phyloP scores from a whole-genome alignment of 129 eudicot genomes.

The Heracleum sosnowskyi region DNA sequence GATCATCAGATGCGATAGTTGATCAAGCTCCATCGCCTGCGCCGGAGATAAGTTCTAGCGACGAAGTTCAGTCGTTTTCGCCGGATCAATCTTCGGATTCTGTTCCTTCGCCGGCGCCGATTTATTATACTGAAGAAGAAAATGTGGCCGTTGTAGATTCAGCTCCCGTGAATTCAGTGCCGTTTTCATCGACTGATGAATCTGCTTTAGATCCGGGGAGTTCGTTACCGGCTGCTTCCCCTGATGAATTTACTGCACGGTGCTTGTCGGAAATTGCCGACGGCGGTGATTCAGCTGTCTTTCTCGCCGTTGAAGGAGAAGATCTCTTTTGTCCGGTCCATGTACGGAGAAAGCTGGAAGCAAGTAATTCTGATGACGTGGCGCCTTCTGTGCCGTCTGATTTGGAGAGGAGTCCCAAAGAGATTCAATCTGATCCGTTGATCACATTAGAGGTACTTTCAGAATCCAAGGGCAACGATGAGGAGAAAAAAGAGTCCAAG shows the following conservation, averaged over 20 bases:
- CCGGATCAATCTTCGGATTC: too few species aligned
- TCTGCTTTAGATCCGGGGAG: background rate
- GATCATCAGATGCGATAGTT: background rate
- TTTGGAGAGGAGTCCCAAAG: background rate
- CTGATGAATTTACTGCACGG: background rate
- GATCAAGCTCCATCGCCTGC: background rate
- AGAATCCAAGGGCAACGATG: background rate
- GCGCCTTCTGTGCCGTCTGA: slow-evolving; percentile 6
- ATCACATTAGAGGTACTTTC: background rate
- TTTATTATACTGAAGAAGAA: background rate
- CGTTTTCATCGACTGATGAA: background rate
- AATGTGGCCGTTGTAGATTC: background rate
- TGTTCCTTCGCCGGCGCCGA: background rate
- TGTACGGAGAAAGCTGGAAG: slow-evolving; percentile 12
- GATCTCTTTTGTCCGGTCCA: slow-evolving; percentile 21
- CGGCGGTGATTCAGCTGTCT: slow-evolving; percentile 6
- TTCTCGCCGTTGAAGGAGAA: slow-evolving; percentile 20
- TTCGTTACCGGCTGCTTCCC: background rate
- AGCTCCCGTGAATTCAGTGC: background rate
- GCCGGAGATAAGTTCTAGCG: too few species aligned
- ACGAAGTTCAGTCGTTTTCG: too few species aligned
- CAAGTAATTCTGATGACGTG: slow-evolving; percentile 7
- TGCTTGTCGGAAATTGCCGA: background rate
- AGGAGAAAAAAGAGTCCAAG: background rate
- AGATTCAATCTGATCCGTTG: background rate